Conservation (phyloP, 2,329 filamentous ascomycete species). For the Fusarium begoniae region DNA sequence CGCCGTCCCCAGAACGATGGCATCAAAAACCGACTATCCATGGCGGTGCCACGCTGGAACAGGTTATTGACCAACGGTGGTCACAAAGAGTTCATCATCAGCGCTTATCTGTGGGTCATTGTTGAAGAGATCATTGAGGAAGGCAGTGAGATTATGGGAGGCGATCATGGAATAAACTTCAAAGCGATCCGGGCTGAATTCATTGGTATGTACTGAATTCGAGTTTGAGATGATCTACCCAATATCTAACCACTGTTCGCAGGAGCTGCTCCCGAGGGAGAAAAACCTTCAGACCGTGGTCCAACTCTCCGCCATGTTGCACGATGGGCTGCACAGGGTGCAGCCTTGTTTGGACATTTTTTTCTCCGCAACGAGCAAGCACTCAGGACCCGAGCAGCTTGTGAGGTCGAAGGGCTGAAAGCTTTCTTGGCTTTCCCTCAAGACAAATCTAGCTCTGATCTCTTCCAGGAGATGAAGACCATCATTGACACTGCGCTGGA, state of each 20-base stretch:
- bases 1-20: background rate
- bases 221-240: too few relatives aligned
- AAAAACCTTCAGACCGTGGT: background rate
- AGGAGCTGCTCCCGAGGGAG: background rate
- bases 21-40: background rate
- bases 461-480: background rate
- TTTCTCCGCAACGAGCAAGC: background rate
- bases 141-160: background rate
- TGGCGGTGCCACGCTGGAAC: background rate
- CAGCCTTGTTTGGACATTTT: background rate
- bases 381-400: rapidly evolving
- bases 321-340: background rate
- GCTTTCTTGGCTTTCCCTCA: background rate
- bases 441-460: too few relatives aligned
- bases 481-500: background rate
- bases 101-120: background rate
- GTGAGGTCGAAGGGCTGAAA: background rate
- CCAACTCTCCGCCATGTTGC: background rate
- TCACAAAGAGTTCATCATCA: background rate
- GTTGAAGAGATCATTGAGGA: background rate
- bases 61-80: background rate
- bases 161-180: background rate
- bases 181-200: background rate
- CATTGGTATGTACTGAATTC: background rate
- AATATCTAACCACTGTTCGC: background rate